Conservation (phyloP, 2,329 filamentous ascomycete genomes). For the Hypoxylon sp. region DNA sequence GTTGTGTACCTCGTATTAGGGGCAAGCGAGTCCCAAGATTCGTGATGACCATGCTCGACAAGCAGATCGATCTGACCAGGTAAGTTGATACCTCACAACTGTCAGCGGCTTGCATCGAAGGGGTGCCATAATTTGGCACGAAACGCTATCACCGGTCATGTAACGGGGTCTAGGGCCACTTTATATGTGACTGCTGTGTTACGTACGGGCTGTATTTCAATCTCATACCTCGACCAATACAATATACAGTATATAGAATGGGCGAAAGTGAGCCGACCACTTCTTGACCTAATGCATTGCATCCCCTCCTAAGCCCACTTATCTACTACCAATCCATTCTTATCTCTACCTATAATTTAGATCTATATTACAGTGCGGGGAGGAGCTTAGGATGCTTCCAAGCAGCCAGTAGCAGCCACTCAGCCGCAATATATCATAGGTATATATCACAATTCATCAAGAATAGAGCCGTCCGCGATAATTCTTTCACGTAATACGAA, state of each 20-base stretch:
- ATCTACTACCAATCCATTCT: too few species aligned
- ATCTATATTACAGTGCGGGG: not conserved
- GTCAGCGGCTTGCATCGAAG: conserved; percentile 28
- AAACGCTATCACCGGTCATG: not conserved
- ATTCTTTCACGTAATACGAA: not conserved
- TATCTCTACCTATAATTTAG: too few species aligned
- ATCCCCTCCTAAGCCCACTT: too few species aligned
- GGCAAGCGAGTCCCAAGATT: conserved; percentile 5
- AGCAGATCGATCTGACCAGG: too few species aligned
- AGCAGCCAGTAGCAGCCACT: not conserved
- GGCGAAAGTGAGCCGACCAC: too few species aligned
- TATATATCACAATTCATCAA: too few species aligned
- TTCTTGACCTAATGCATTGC: too few species aligned
- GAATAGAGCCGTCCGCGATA: too few species aligned
- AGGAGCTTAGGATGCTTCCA: not conserved
- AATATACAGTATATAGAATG: not conserved
- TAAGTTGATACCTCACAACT: conserved; percentile 15
- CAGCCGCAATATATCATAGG: too few species aligned
- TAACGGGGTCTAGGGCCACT: not conserved
- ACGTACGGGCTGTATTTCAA: not conserved
- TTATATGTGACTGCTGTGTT: not conserved
- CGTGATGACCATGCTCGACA: conserved; percentile 5
- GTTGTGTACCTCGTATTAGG: conserved; percentile 25
- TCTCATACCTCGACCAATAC: not conserved
- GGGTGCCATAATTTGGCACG: conserved; percentile 20